phyloP scores from a whole-genome alignment of 2,329 filamentous ascomycete species.

The Drechslera avenae region DNA sequence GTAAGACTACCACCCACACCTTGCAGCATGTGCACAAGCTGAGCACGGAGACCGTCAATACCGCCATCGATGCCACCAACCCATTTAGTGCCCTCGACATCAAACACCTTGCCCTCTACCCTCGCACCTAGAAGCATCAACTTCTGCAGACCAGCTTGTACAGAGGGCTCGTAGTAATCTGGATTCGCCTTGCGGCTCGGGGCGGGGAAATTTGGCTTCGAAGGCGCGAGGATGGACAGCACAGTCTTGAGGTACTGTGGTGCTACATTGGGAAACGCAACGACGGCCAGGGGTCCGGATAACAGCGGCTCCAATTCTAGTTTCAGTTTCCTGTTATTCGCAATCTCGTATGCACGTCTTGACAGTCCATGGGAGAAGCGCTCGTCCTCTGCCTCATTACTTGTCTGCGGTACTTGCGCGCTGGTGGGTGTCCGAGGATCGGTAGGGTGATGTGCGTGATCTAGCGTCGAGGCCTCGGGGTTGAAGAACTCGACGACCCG shows the following conservation, averaged over 20 bases:
- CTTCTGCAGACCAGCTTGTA: slow-evolving; percentile 85
- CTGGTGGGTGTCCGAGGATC: slow-evolving; percentile 44
- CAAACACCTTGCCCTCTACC: slow-evolving; percentile 84
- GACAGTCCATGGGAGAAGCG: slow-evolving; percentile 65
- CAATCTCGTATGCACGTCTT: slow-evolving; percentile 57
- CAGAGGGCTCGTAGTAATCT: slow-evolving; percentile 76
- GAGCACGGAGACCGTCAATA: slow-evolving; percentile 76
- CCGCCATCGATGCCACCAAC: slow-evolving; percentile 80
- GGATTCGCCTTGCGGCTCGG: slow-evolving; percentile 78
- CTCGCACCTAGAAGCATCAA: slow-evolving; percentile 84
- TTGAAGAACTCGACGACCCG: slow-evolving; percentile 82
- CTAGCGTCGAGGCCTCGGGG: slow-evolving; percentile 34
- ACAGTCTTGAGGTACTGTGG: slow-evolving; percentile 83
- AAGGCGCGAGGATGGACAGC: slow-evolving; percentile 75
- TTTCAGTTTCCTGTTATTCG: slow-evolving; percentile 57
- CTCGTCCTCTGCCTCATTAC: slow-evolving; percentile 54
- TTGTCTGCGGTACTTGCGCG: slow-evolving; percentile 39
- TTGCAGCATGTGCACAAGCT: slow-evolving; percentile 82
- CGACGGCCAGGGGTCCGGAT: slow-evolving; percentile 76
- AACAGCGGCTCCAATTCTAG: slow-evolving; percentile 76
- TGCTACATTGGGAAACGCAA: slow-evolving; percentile 82
- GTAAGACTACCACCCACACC: slow-evolving; percentile 78
- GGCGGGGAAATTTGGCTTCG: slow-evolving; percentile 71
- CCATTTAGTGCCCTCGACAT: slow-evolving; percentile 72
- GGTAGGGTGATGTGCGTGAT: slow-evolving; percentile 33